Percentiles rank a stretch among this genome's conserved stretches.
Evolutionary conservation across 179 eudicot genomes (phyloP).

Genomic region (Patellifolia procumbens): DNA sequence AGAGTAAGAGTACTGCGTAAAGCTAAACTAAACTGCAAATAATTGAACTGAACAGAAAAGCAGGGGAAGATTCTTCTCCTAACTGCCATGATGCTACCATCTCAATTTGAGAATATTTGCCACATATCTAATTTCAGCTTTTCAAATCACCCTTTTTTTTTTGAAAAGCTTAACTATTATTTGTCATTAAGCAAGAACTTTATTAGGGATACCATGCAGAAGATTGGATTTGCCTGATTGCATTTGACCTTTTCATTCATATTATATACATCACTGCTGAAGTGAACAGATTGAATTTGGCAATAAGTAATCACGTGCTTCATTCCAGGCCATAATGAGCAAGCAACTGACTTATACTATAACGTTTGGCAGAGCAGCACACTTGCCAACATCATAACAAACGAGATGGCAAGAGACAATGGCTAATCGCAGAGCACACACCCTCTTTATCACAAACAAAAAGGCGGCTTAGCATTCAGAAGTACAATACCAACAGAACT

Average conservation of each 20-base stretch:
- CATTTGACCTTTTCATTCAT: background rate
- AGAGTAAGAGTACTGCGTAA: too few species aligned
- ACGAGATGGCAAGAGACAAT: background rate
- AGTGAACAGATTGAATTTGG: background rate
- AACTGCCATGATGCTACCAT: background rate
- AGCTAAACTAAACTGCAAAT: too few species aligned
- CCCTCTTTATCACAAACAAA: conserved; percentile 25
- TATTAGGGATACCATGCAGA: background rate
- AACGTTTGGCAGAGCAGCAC: background rate
- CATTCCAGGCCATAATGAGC: conserved; percentile 2
- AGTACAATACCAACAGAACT: conserved; percentile 6
- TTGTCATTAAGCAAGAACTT: background rate
- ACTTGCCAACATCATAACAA: background rate
- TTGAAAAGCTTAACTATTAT: too few species aligned
- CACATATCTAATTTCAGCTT: background rate
- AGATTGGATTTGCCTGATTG: background rate
- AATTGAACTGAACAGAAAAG: too few species aligned
- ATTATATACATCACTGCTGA: background rate
- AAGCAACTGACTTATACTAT: background rate
- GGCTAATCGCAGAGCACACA: background rate
- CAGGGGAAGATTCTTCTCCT: background rate
- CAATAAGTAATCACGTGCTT: background rate
- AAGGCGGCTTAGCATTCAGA: background rate
- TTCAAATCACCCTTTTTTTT: too few species aligned
- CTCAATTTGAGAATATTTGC: background rate